Conservation (phyloP, 75 land plant species). For the Pseudotsuga menziesii region DNA sequence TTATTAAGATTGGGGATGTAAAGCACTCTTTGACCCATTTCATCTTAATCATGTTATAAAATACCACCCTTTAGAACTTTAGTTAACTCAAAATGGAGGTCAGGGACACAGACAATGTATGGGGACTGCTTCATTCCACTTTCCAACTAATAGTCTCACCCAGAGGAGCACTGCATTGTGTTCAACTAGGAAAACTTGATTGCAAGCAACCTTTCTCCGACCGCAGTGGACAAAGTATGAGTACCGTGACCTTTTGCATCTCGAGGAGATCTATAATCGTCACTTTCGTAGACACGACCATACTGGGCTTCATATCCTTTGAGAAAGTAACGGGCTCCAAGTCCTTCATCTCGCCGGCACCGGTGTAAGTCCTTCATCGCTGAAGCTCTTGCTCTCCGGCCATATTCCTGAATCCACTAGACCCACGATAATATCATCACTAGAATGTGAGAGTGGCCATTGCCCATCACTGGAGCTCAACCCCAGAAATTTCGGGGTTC, state of each 20-base stretch:
- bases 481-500: slow-evolving; percentile 58
- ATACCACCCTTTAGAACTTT: too few relatives aligned
- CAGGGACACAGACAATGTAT: too few relatives aligned
- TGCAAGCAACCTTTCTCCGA: too few relatives aligned
- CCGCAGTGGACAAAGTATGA: slow-evolving; percentile 77
- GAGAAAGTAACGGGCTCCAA: slow-evolving; percentile 79
- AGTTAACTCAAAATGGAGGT: too few relatives aligned
- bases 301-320: slow-evolving; percentile 73
- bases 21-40: too few relatives aligned
- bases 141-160: too few relatives aligned
- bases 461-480: slow-evolving; percentile 36
- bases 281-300: slow-evolving; percentile 39
- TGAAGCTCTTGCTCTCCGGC: slow-evolving; percentile 85
- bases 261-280: slow-evolving; percentile 65
- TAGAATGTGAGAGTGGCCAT: slow-evolving; percentile 77
- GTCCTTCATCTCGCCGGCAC: slow-evolving; percentile 67
- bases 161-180: too few relatives aligned
- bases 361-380: slow-evolving; percentile 57
- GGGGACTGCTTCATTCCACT: too few relatives aligned
- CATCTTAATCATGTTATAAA: too few relatives aligned
- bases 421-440: slow-evolving; percentile 76
- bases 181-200: too few relatives aligned
- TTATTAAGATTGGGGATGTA: too few relatives aligned
- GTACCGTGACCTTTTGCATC: slow-evolving; percentile 93
- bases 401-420: slow-evolving; percentile 90